Conservation (phyloP, 2,329 filamentous ascomycete genomes). For the Raffaelea ambrosiae region DNA sequence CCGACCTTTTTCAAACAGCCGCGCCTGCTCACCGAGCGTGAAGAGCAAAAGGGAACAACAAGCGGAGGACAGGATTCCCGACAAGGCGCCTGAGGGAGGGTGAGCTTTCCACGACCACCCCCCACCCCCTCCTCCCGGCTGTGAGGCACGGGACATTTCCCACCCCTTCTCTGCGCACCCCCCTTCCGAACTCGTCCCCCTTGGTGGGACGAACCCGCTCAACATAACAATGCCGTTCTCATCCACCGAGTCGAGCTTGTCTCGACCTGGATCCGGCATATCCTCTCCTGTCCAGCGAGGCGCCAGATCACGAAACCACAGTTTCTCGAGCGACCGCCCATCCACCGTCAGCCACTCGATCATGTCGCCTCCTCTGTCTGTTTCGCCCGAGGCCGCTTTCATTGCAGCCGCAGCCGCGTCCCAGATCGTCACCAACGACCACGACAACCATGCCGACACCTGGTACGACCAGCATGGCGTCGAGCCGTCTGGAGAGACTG, state of each 20-base stretch:
- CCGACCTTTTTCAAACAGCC: too few relatives aligned
- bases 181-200: not conserved
- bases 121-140: too few relatives aligned
- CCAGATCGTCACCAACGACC: conserved; percentile 83
- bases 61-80: too few relatives aligned
- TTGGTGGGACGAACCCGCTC: conserved; percentile 1
- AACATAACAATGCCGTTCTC: conserved; percentile 11
- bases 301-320: conserved; percentile 43
- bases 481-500: conserved; percentile 57
- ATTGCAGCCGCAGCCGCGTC: conserved; percentile 82
- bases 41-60: too few relatives aligned
- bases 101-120: too few relatives aligned
- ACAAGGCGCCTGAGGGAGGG: too few relatives aligned
- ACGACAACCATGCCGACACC: conserved; percentile 63
- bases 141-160: too few relatives aligned
- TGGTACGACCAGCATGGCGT: conserved; percentile 63
- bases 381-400: conserved; percentile 75
- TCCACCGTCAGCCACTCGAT: conserved; percentile 51
- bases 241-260: conserved; percentile 6
- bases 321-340: conserved; percentile 63
- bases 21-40: too few relatives aligned
- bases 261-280: conserved; percentile 16
- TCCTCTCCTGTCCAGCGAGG: conserved; percentile 18
- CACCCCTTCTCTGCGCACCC: not conserved
- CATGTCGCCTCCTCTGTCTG: conserved; percentile 56